These are phyloP conservation scores for Physcomitrellopsis africana DNA, from an alignment of 225 moss, liverwort and hornwort species.

Conservation along the genomic window DNA sequence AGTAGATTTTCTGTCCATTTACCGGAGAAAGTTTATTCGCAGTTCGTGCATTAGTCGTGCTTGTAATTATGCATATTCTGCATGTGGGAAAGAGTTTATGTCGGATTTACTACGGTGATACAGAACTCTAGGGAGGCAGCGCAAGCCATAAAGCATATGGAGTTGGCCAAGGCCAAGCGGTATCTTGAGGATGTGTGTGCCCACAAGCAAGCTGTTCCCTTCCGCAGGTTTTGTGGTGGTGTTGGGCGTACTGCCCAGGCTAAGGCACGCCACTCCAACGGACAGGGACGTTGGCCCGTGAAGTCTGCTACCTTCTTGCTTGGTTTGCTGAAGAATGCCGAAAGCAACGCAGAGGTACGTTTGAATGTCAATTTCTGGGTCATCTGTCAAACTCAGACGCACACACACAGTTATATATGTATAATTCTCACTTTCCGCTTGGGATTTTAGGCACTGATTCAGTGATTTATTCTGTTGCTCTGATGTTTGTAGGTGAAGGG, in stretches of 20 bases:
- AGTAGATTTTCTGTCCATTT: background rate
- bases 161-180: constrained; percentile 51
- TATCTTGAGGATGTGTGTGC: constrained; percentile 39
- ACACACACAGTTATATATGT: no score
- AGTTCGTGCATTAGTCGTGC: background rate
- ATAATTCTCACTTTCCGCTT: no score
- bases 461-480: no score
- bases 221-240: constrained; percentile 35
- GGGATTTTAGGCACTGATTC: no score
- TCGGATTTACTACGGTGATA: background rate
- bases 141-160: constrained; percentile 64
- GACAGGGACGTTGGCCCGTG: constrained; percentile 77
- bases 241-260: constrained; percentile 36
- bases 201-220: constrained; percentile 41
- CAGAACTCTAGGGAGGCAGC: constrained; percentile 72
- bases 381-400: no score
- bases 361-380: no score
- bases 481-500: constrained; percentile 29
- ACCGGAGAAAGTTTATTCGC: background rate
- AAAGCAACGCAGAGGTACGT: constrained; percentile 62
- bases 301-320: constrained; percentile 70
- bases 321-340: constrained; percentile 68
- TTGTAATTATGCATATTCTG: background rate
- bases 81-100: background rate
- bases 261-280: constrained; percentile 40